Evolutionary conservation across 163 green algal species (phyloP).

Genomic region (Scenedesmus sp.): DNA sequence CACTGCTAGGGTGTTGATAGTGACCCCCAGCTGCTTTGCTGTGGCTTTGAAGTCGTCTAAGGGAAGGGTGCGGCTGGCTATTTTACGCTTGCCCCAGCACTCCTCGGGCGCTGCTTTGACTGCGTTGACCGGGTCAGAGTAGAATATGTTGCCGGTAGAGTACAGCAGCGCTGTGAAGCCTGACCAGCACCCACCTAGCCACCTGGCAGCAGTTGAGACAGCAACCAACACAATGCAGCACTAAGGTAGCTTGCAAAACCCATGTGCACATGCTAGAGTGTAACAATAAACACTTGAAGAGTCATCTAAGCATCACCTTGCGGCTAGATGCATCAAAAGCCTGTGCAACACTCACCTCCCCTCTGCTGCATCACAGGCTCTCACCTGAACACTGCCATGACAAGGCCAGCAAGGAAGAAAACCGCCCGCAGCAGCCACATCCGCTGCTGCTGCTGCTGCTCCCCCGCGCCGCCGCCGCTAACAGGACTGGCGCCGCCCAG

Average conservation of each 20-base stretch:
- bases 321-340: neutral
- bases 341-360: neutral
- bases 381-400: neutral
- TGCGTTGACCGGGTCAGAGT: conserved; percentile 25
- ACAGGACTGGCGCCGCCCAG: neutral
- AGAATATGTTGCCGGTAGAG: neutral
- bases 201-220: neutral
- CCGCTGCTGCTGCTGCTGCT: neutral
- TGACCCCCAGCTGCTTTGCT: conserved; percentile 4
- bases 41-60: neutral
- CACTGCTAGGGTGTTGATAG: conserved; percentile 29
- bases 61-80: neutral
- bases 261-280: no score
- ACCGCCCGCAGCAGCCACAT: neutral
- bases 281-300: no score
- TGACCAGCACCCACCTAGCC: neutral
- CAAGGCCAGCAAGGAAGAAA: neutral
- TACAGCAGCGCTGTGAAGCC: conserved; percentile 9
- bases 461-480: neutral
- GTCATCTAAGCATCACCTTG: no score
- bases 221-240: no score
- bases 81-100: neutral
- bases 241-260: neutral
- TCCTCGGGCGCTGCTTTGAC: conserved; percentile 24
- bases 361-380: no score